Percentiles rank a stretch among this genome's conserved stretches.
phyloP scores from a whole-genome alignment of 2,329 filamentous ascomycete genomes.

The Colletotrichum gloeosporioides region DNA sequence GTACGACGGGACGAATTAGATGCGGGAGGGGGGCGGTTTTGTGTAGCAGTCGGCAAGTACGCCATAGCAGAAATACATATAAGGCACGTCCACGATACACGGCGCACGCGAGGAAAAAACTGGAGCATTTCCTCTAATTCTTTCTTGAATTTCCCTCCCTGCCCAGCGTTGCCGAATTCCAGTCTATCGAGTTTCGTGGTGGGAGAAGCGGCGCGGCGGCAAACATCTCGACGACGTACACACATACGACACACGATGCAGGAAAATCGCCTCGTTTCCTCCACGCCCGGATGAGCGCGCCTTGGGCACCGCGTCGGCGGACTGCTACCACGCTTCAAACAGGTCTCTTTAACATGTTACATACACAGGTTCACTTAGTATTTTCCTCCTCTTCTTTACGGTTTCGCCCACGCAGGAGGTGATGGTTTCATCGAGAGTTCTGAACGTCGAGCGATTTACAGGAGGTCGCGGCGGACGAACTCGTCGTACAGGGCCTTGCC shows the following conservation, averaged over 20 bases:
- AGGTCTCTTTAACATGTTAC: slow-evolving; percentile 20
- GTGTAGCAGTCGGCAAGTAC: neutral
- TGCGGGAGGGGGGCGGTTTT: neutral
- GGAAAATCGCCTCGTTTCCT: neutral
- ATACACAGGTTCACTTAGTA: slow-evolving; percentile 16
- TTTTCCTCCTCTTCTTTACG: neutral
- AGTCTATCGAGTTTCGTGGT: neutral
- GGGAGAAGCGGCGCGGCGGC: neutral
- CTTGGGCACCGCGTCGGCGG: neutral
- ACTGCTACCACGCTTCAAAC: slow-evolving; percentile 10
- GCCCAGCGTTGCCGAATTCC: neutral
- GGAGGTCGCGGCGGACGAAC: slow-evolving; percentile 94
- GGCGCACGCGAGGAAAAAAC: neutral
- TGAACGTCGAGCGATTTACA: slow-evolving; percentile 62
- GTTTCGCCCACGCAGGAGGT: neutral
- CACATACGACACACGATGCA: neutral
- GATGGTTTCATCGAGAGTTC: neutral
- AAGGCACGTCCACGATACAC: neutral
- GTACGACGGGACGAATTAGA: slow-evolving; percentile 13
- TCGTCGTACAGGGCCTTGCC: slow-evolving; percentile 94
- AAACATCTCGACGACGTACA: neutral
- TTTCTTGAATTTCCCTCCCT: neutral
- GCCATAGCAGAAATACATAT: neutral
- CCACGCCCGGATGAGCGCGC: neutral
- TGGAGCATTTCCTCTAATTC: neutral